Evolutionary conservation across 176 grass and related monocot species (phyloP).

Genomic region (Panicum miliaceum): DNA sequence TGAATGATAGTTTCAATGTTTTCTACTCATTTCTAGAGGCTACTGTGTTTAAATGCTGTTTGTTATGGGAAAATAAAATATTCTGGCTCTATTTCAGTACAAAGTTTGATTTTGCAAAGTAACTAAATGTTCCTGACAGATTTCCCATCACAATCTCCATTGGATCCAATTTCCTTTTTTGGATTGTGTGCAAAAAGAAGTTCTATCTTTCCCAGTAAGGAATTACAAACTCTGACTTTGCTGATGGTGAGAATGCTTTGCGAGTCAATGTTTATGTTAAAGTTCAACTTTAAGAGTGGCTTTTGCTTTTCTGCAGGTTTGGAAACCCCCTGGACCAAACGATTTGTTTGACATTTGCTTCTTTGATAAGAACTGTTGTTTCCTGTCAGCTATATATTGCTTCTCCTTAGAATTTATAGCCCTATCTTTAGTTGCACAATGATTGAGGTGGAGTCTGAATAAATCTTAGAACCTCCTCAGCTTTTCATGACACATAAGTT

Average conservation of each 20-base stretch:
- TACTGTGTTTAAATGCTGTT: background rate
- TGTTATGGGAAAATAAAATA: background rate
- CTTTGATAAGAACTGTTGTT: slow-evolving; percentile 6
- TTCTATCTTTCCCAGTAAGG: slow-evolving; percentile 28
- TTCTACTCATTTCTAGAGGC: background rate
- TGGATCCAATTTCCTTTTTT: slow-evolving; percentile 14
- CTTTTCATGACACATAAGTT: slow-evolving; percentile 2
- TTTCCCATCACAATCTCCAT: slow-evolving; percentile 12
- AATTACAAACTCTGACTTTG: slow-evolving; percentile 15
- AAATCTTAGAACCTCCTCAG: background rate
- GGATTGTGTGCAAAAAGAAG: slow-evolving; percentile 32
- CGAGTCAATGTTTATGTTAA: slow-evolving; percentile 25
- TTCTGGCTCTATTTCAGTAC: background rate
- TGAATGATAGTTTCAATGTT: background rate
- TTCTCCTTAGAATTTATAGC: background rate
- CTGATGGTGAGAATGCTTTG: slow-evolving; percentile 31
- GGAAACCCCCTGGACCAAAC: slow-evolving; percentile 37
- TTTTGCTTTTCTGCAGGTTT: slow-evolving; percentile 41
- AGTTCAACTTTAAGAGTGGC: slow-evolving; percentile 39
- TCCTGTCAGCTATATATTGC: background rate
- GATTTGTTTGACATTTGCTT: slow-evolving; percentile 32
- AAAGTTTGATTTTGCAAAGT: background rate
- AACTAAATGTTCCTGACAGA: slow-evolving; percentile 6
- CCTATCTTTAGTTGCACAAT: background rate
- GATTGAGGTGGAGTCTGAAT: background rate